A percentile compares a stretch with the other conserved stretches of the same genome.
These are phyloP conservation scores for Mortierella sp. DNA, from an alignment of 371 early-diverging fungal genomes.

Conservation along the genomic window DNA sequence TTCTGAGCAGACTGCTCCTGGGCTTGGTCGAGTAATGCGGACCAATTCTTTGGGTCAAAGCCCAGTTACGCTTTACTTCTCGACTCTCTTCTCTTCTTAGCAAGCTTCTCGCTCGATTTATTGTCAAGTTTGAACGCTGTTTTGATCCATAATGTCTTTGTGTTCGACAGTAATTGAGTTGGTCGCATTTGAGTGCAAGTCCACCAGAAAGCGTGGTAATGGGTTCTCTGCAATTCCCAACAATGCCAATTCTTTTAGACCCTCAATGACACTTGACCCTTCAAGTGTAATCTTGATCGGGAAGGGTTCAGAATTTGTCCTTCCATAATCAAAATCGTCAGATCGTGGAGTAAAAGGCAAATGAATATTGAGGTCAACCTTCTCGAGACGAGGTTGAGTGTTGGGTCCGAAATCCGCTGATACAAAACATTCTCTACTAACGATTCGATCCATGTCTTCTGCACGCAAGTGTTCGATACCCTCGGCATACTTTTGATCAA, in stretches of 20 bases:
- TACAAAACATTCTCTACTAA: conserved; percentile 24
- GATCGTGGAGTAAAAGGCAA: conserved; percentile 30
- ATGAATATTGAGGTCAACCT: conserved; percentile 46
- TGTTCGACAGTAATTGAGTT: conserved; percentile 19
- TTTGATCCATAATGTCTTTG: too few relatives aligned
- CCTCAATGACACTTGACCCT: conserved; percentile 63
- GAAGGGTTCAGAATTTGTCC: conserved; percentile 25
- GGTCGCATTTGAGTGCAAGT: conserved; percentile 50
- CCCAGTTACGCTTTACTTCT: background rate
- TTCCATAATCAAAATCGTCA: conserved; percentile 23
- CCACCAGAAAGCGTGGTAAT: conserved; percentile 57
- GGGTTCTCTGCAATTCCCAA: conserved; percentile 55
- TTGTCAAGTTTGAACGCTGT: too few relatives aligned
- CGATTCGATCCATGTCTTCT: conserved; percentile 30
- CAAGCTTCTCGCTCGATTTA: too few relatives aligned
- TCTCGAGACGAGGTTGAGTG: conserved; percentile 41
- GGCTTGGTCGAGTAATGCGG: too few relatives aligned
- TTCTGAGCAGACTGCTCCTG: too few relatives aligned
- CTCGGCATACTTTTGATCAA: conserved; percentile 15
- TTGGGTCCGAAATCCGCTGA: conserved; percentile 49
- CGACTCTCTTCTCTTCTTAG: too few relatives aligned
- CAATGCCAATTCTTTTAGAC: conserved; percentile 54
- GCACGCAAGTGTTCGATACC: conserved; percentile 31
- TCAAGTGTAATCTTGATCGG: conserved; percentile 53
- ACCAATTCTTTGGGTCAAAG: background rate